Conservation (phyloP, 805 yeast genomes). For the Ogataea paraovalis region DNA sequence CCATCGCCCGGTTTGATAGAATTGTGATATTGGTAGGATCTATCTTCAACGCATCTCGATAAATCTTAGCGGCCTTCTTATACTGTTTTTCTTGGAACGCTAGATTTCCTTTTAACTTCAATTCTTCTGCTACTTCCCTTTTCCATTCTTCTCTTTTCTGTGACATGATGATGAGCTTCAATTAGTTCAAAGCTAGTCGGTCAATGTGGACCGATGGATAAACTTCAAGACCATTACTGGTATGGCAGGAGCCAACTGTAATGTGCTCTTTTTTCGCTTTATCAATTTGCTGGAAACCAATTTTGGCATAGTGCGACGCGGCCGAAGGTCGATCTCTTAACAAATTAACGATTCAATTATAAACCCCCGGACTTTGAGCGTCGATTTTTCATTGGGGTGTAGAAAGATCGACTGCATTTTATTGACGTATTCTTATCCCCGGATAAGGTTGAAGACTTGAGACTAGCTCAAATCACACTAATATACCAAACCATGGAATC, state of each 20-base stretch:
- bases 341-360: too few relatives aligned
- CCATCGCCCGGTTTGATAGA: constrained; percentile 66
- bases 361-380: too few relatives aligned
- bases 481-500: constrained; percentile 19
- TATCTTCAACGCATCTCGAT: constrained; percentile 50
- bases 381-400: too few relatives aligned
- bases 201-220: too few relatives aligned
- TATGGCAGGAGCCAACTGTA: too few relatives aligned
- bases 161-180: not conserved
- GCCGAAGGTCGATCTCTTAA: too few relatives aligned
- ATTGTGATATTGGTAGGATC: constrained; percentile 51
- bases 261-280: too few relatives aligned
- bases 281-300: too few relatives aligned
- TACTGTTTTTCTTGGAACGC: constrained; percentile 45
- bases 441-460: not conserved
- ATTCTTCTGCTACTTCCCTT: constrained; percentile 23
- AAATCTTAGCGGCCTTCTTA: constrained; percentile 47
- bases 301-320: too few relatives aligned
- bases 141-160: not conserved
- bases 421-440: not conserved
- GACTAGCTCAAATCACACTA: not conserved
- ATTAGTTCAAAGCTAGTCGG: too few relatives aligned
- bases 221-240: too few relatives aligned
- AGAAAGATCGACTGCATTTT: not conserved
- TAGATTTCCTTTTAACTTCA: constrained; percentile 47